Base-by-base conservation (phyloP, 768 basidiomycete species). In the Trametes gibbosa region DNA sequence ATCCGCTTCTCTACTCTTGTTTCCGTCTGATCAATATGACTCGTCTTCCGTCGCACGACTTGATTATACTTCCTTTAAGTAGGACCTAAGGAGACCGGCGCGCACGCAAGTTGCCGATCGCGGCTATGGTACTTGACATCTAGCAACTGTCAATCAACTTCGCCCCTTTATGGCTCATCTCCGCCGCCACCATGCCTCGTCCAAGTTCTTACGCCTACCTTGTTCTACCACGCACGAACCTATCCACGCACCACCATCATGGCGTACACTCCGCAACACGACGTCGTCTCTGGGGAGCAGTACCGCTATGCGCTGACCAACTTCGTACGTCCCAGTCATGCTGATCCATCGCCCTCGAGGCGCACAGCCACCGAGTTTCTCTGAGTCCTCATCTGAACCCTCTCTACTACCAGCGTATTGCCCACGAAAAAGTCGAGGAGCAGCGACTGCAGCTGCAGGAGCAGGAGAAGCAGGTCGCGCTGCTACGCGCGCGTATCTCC, bases 341-440 rank as follows among this genome's bases (percentile, higher is more conserved):
- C n/a, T n/a, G n/a, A n/a, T n/a, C 25, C 21, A 37, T 39, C 32
- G 23, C 34, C 19, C 12, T n/a, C n/a, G n/a, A 21, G 13, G 14
- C 50, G 12, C 34, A 37, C 34, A 50, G 35, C 34, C 50, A 23
- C 32, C 17, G 8, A 50, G 35, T 19, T 35, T 13, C 37, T 8
- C 7, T 39, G 17, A 3, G 6, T 14, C 37, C 13, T 6, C n/a
- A 23, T 21, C 2, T 32, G 17, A 19, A 5, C 32, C 41, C 47
- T 49, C 17, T 5, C 5, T 17, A 4, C 4, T 14, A 6, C 34
- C 68, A 90, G 90, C 83, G 89, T 53, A 89, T 92, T 69, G 91
- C 91, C 27, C 91, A 93, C 76, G 87, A 92, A 72, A 92, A 89
- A 72, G 91, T 93, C 64, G 91, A 93, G 71, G 83, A 87, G 65